A percentile compares a stretch with the other conserved stretches of the same genome.
phyloP scores from a whole-genome alignment of 345 rosid species.

The Turnera subulata region DNA sequence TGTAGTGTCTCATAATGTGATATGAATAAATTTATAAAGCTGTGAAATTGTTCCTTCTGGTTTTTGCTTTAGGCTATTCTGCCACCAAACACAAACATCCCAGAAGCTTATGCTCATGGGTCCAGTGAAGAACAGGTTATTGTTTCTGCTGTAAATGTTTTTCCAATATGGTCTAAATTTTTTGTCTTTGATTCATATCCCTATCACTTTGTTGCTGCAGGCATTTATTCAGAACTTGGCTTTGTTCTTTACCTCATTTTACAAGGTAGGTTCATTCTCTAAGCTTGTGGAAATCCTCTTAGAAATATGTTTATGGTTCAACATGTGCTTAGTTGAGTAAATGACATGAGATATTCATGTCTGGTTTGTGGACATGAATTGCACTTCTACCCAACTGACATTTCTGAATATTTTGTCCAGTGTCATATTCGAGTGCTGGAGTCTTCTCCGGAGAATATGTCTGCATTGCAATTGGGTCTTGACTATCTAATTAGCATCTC shows the following conservation, averaged over 20 bases:
- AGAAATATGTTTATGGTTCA: not conserved
- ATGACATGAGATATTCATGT: no score
- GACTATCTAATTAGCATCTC: conserved; percentile 88
- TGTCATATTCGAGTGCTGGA: conserved; percentile 83
- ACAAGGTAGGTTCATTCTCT: conserved; percentile 47
- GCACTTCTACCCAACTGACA: not conserved
- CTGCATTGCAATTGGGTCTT: conserved; percentile 69
- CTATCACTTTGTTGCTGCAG: conserved; percentile 34
- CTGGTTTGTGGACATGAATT: no score
- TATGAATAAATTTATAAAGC: no score
- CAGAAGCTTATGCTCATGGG: conserved; percentile 90
- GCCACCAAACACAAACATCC: conserved; percentile 71
- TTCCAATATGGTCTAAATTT: not conserved
- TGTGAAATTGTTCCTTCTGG: not conserved
- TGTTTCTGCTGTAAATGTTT: not conserved
- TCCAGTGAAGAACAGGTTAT: conserved; percentile 85
- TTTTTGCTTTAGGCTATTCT: conserved; percentile 54
- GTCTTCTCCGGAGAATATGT: conserved; percentile 57
- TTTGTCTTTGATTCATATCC: not conserved
- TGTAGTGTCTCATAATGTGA: not conserved
- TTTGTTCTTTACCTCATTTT: conserved; percentile 92
- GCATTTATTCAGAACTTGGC: conserved; percentile 99
- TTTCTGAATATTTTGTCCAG: conserved; percentile 40
- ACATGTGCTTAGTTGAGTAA: not conserved
- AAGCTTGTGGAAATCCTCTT: not conserved